phyloP scores from a whole-genome alignment of 257 asterid species.

The Solanum arcanum region DNA sequence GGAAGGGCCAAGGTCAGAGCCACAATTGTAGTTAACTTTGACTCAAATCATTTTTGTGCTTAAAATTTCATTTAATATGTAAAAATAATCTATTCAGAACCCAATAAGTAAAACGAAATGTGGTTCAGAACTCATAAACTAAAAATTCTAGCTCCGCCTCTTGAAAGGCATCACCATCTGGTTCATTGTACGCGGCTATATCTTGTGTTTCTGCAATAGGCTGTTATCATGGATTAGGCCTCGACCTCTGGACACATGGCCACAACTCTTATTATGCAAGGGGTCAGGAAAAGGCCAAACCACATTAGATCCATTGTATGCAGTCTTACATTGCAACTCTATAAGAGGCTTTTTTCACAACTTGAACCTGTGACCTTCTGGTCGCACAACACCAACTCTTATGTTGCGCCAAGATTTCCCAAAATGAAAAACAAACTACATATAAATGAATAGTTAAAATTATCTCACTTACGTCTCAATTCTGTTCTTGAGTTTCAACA shows the following conservation, averaged over 20 bases:
- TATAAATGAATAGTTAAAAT: background rate
- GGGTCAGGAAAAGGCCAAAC: background rate
- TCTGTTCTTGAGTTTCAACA: constrained; percentile 39
- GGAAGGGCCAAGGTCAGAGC: background rate
- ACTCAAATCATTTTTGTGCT: too few relatives aligned
- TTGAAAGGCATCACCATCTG: too few relatives aligned
- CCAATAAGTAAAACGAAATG: background rate
- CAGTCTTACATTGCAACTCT: too few relatives aligned
- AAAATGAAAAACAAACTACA: background rate
- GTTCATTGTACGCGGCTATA: too few relatives aligned
- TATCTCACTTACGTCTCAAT: constrained; percentile 33
- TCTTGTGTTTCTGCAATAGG: too few relatives aligned
- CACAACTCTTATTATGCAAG: background rate
- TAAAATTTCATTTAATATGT: background rate
- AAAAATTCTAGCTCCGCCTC: too few relatives aligned
- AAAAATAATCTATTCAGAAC: background rate
- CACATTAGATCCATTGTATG: too few relatives aligned
- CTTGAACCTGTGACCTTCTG: too few relatives aligned
- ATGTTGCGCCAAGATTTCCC: too few relatives aligned
- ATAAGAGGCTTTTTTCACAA: too few relatives aligned
- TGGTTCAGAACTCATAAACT: background rate
- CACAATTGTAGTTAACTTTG: background rate
- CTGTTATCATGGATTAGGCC: too few relatives aligned
- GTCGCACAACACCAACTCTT: too few relatives aligned
- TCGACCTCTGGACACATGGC: background rate